Percentiles rank a stretch among this genome's conserved stretches.
These are phyloP conservation scores for Colletotrichum sojae DNA, from an alignment of 2,329 filamentous ascomycete genomes.

Conservation along the genomic window DNA sequence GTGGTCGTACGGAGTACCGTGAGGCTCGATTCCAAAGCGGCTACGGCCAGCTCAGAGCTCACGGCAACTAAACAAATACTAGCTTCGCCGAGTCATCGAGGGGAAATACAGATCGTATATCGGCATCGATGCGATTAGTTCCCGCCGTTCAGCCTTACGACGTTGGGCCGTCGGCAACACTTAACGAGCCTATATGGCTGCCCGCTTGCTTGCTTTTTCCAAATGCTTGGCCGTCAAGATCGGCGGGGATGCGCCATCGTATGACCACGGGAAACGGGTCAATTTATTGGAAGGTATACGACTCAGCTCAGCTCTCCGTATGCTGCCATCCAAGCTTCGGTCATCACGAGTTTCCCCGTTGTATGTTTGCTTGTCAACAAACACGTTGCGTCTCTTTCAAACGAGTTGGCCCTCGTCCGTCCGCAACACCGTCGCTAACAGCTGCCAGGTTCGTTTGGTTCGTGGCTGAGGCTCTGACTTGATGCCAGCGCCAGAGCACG, in stretches of 20 bases:
- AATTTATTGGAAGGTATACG: constrained; percentile 28
- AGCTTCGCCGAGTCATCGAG: neutral
- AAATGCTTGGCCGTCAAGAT: constrained; percentile 17
- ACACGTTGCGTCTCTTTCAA: neutral
- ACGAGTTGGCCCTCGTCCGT: neutral
- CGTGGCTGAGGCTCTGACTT: constrained; percentile 15
- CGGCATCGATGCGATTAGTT: constrained; percentile 7
- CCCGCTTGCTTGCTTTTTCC: constrained; percentile 34
- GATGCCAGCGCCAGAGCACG: neutral
- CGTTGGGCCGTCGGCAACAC: constrained; percentile 25
- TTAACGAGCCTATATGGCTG: neutral
- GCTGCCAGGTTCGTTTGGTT: neutral
- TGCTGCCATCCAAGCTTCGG: neutral
- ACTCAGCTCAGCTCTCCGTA: neutral
- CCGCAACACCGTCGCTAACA: neutral
- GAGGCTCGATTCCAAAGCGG: neutral
- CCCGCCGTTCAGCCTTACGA: constrained; percentile 32
- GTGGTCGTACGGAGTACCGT: neutral
- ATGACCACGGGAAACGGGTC: constrained; percentile 21
- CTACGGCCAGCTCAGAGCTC: neutral
- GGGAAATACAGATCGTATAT: constrained; percentile 2
- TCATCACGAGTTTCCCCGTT: neutral
- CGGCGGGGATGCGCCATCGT: constrained; percentile 25
- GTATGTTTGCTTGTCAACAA: constrained; percentile 3
- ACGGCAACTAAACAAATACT: neutral